Percentiles rank a stretch among this genome's conserved stretches.
Evolutionary conservation across 805 yeast genomes (phyloP).

Genomic region (Pichia heedii): DNA sequence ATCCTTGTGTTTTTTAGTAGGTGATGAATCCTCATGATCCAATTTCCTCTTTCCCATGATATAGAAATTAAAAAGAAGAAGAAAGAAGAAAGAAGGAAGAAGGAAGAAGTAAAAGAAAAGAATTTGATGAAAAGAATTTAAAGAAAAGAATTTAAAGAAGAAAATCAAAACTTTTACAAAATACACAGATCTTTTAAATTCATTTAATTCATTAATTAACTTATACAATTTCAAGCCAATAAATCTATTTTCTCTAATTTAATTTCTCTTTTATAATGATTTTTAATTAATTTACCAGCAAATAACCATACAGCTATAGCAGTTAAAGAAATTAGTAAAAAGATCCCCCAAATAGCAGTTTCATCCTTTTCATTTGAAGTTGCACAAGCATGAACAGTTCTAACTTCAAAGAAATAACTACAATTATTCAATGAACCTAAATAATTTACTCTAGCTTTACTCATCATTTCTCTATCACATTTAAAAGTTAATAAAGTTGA

Average conservation of each 20-base stretch:
- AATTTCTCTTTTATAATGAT: slow-evolving; percentile 6
- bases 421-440: slow-evolving; percentile 71
- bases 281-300: slow-evolving; percentile 31
- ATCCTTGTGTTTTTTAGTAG: background rate
- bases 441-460: slow-evolving; percentile 57
- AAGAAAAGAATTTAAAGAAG: background rate
- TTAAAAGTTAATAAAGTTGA: slow-evolving; percentile 63
- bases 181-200: no score
- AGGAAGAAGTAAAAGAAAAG: no score
- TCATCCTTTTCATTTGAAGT: slow-evolving; percentile 61
- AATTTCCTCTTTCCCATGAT: background rate
- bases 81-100: no score
- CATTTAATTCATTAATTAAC: no score
- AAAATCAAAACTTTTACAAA: background rate
- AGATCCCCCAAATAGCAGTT: slow-evolving; percentile 56
- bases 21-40: background rate
- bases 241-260: background rate
- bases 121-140: background rate
- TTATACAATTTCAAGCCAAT: background rate
- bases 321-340: slow-evolving; percentile 39
- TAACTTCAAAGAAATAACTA: slow-evolving; percentile 73
- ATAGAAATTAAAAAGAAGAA: no score
- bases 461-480: slow-evolving; percentile 67
- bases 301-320: slow-evolving; percentile 35
- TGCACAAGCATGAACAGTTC: slow-evolving; percentile 82